Conservation (phyloP, 495 filamentous ascomycete species). For the Tuber indicum region DNA sequence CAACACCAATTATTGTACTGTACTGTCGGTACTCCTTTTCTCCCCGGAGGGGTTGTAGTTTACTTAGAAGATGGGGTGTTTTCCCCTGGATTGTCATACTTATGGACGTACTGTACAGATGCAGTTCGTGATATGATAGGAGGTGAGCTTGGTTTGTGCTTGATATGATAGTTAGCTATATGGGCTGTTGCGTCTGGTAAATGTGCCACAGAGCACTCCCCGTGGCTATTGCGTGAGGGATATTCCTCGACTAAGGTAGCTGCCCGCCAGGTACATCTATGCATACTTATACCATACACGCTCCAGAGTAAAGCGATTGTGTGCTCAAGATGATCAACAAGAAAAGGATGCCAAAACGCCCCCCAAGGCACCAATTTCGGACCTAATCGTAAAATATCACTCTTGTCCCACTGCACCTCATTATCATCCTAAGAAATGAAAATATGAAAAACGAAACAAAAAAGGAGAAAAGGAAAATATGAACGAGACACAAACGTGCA, state of each 20-base stretch:
- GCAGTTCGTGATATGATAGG: background rate
- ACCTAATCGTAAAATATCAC: background rate
- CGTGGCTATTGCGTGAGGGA: background rate
- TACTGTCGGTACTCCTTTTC: too few relatives aligned
- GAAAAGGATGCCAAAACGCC: background rate
- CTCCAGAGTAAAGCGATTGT: background rate
- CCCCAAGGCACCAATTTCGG: background rate
- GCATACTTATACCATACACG: background rate
- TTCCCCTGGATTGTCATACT: too few relatives aligned
- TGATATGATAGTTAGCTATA: too few relatives aligned
- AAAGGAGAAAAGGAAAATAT: slow-evolving; percentile 10
- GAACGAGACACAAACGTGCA: slow-evolving; percentile 8
- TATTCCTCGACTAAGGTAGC: background rate
- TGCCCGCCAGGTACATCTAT: background rate
- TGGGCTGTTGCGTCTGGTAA: background rate
- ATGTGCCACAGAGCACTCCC: background rate
- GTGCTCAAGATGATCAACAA: slow-evolving; percentile 4
- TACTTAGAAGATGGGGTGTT: too few relatives aligned
- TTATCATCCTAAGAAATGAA: slow-evolving; percentile 27
- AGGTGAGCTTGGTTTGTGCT: background rate
- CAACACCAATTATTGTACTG: too few relatives aligned
- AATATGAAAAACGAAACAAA: slow-evolving; percentile 18
- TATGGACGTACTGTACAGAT: too few relatives aligned
- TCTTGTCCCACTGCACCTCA: slow-evolving; percentile 6
- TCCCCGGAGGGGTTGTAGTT: too few relatives aligned